Evolutionary conservation across 73 alveolate genomes (phyloP), one percentile per base, ranked within the genome.

Genomic region (Stentor coeruleus): DNA sequence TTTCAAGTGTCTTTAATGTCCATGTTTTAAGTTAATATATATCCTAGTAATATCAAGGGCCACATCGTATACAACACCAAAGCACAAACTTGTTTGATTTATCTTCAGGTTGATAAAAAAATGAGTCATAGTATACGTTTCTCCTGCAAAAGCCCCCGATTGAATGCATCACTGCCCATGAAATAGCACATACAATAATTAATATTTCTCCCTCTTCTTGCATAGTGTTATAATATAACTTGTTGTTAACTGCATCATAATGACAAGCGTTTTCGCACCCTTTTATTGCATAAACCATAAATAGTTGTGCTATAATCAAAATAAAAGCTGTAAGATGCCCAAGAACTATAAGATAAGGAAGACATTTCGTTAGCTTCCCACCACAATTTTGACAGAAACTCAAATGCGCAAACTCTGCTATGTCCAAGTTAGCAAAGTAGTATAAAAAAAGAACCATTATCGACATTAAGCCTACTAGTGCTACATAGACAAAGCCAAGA

Each of bases 81-180:
- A 20, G n/a, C 33, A 20, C 37, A 20, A 37, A 66, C 33, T 20
- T 31, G n/a, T 66, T 66, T 2, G 79, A 20, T 31, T 33, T 66
- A 26, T 26, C 39, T 66, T 66, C 79, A 26, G 83, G 83, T 35
- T 75, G 59, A 35, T 75, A 75, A 40, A 75, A 75, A 35, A 75
- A 75, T 11, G 83, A 37, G 59, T 75, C 83, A 75, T 75, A 75
- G 2, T 39, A 40, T 15, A 40, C 83, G 2, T 75, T 37, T 38
- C 83, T 15, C 72, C 83, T 75, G n/a, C n/a, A 20, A 2, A 39
- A 75, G 3, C 74, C 83, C 39, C 83, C 83, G 39, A 75, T 75
- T 37, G 39, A 6, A 35, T 75, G 83, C 83, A 39, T 39, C 20
- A 28, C 14, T 20, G 2, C 26, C 74, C 59, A 75, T 15, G 38